Percentiles rank a stretch among this genome's conserved stretches.
These are phyloP conservation scores for Alternaria alternata DNA, from an alignment of 2,329 filamentous ascomycete genomes.

Conservation along the genomic window DNA sequence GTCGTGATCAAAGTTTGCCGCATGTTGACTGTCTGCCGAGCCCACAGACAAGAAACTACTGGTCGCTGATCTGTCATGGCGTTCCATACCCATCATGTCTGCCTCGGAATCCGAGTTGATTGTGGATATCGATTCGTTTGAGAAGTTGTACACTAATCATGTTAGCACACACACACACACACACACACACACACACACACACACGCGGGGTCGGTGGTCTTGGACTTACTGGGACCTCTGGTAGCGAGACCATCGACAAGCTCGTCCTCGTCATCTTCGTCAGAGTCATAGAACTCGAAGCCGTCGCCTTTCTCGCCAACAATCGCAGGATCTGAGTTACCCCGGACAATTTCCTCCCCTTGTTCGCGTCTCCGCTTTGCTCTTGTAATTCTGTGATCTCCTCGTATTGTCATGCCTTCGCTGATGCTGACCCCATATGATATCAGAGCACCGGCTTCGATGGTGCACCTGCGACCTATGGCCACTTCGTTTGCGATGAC, in stretches of 20 bases:
- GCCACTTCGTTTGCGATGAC: slow-evolving; percentile 77
- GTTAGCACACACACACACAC: slow-evolving; percentile 22
- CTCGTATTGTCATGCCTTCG: slow-evolving; percentile 62
- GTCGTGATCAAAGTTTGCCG: slow-evolving; percentile 81
- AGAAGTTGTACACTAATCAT: slow-evolving; percentile 59
- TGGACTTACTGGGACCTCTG: slow-evolving; percentile 44
- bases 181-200: neutral
- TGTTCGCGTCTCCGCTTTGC: slow-evolving; percentile 57
- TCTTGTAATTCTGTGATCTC: slow-evolving; percentile 56
- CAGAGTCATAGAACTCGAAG: slow-evolving; percentile 65
- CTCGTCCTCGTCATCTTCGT: slow-evolving; percentile 70
- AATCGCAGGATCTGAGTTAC: slow-evolving; percentile 58
- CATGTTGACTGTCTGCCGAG: slow-evolving; percentile 64
- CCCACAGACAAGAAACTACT: slow-evolving; percentile 78
- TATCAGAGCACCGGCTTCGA: slow-evolving; percentile 78
- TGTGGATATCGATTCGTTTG: slow-evolving; percentile 69
- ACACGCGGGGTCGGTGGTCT: too few species aligned
- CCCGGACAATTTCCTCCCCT: slow-evolving; percentile 48
- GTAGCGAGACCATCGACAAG: slow-evolving; percentile 52
- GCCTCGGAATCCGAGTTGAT: slow-evolving; percentile 63
- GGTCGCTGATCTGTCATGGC: slow-evolving; percentile 66
- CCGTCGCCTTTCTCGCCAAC: slow-evolving; percentile 68
- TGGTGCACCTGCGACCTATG: slow-evolving; percentile 73
- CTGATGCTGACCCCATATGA: slow-evolving; percentile 79
- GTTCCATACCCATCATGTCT: slow-evolving; percentile 52